Base-by-base conservation (phyloP, 148 eudicot species). In the Rheum nobile region DNA sequence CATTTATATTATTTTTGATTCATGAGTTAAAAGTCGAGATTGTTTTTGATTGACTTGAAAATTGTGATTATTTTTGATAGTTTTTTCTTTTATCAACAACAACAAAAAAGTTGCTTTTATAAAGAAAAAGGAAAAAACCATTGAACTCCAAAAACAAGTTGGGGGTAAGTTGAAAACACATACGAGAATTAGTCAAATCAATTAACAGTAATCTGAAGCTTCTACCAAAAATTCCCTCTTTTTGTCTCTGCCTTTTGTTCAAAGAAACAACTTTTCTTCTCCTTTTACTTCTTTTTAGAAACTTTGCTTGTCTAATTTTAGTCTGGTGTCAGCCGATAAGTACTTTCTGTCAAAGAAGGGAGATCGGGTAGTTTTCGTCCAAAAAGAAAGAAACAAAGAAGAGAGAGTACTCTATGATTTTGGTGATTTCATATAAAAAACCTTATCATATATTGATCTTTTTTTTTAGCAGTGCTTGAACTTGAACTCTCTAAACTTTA, bases 141-240 rank as follows among this genome's bases (percentile, higher is more conserved):
- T 47, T 47, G 52, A 14, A 47, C 21, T 47, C 52, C 52, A 47
- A 47, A 47, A 43, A n/a, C n/a, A n/a, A n/a, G 54, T 8, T 11
- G 16, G 34, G 34, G 34, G 8, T 57, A 24, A 28, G 67, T 12
- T 26, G 34, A 65, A 31, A 16, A 7, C 41, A 31, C 70, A 34
- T 65, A 34, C 70, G 70, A 65, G 70, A 65, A 65, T 63, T 32
- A 63, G 69, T 63, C 69, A 63, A 63, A 14, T 65, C 39, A 16
- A 34, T 32, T 16, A 65, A 34, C 41, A 65, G 70, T 31, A 65
- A 31, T 65, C 38, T 65, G 70, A 65, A 32, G 3, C 35, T 28
- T 29, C 13, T 55, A 8, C 32, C 31, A 28, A 2, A 26, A 61
- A 29, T 61, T 61, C 35, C 67, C 67, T 61, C 67, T 61, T 55